These are phyloP conservation scores for Botrytis elliptica DNA, from an alignment of 2,329 filamentous ascomycete genomes.

Conservation along the genomic window DNA sequence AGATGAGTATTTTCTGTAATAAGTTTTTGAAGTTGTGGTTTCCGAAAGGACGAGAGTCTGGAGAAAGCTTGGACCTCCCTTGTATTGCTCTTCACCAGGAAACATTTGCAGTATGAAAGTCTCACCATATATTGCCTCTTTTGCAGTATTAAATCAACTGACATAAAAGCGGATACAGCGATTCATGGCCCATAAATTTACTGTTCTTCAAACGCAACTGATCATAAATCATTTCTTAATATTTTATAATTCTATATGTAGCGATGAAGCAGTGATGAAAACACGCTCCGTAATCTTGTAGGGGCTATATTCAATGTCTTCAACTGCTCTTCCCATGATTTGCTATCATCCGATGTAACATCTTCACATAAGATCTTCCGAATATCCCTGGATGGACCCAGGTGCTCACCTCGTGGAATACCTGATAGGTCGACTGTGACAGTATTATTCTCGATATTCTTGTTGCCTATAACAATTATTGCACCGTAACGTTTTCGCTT, in stretches of 20 bases:
- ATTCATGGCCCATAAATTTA: not conserved
- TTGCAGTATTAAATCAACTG: not conserved
- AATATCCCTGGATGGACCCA: not conserved
- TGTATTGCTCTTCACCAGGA: not conserved
- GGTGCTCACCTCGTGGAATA: conserved; percentile 29
- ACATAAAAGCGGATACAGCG: too few relatives aligned
- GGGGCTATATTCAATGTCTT: conserved; percentile 4
- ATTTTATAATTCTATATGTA: conserved; percentile 12
- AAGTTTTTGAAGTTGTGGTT: not conserved
- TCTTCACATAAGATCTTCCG: not conserved
- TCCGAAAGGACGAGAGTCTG: not conserved
- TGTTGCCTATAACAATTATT: conserved; percentile 69
- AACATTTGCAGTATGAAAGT: not conserved
- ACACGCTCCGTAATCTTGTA: not conserved
- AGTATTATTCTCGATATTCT: conserved; percentile 58
- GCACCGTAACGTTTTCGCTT: conserved; percentile 69
- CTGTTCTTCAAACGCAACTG: not conserved
- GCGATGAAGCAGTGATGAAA: conserved; percentile 13
- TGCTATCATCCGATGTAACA: not conserved
- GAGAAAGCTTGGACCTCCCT: not conserved
- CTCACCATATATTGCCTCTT: not conserved
- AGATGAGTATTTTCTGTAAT: not conserved
- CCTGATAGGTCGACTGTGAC: conserved; percentile 50
- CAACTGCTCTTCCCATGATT: conserved; percentile 11
- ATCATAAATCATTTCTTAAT: not conserved